Evolutionary conservation across 2,329 filamentous ascomycete genomes (phyloP), one percentile per base, ranked within the genome.

Genomic region (Zarea fungicola): DNA sequence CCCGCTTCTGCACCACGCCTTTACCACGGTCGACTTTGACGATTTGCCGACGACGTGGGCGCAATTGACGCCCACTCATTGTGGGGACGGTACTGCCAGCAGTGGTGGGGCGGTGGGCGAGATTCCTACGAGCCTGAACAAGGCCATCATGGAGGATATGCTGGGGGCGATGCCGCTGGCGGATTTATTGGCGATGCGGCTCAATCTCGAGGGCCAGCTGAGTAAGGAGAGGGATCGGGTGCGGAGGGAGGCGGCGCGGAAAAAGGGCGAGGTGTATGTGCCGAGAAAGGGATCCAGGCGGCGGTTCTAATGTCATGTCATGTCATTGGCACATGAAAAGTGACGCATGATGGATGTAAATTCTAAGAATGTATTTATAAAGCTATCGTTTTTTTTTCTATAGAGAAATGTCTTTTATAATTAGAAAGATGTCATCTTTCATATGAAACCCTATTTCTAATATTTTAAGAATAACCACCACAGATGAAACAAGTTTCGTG

Each of bases 1-100:
- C 45, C 68, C 73, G 9, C 63, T 59, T 43, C 58, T 74, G 1
- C 60, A 73, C 51, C 56, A 64, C n/a, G 72, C 72, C 29, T 67
- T 74, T 45, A 62, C 54, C 25, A 65, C 60, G 4, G 60, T 58
- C 3, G 61, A 67, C 42, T 55, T 60, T 21, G 54, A 60, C n/a
- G 54, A 58, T 23, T 54, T 66, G 32, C 56, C 60, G 13, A 54
- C 53, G 8, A 57, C 55, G 3, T 64, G 60, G 51, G 51, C 56
- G 10, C n/a, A n/a, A n/a, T n/a, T n/a, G n/a, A 11, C 36, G 18
- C 14, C 5, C 10, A 19, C 40, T 7, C 34, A 21, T 7, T n/a
- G 28, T 14, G 10, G n/a, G 10, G 29, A 28, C n/a, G 25, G 10
- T 21, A 21, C 4, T 6, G n/a, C 22, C 6, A n/a, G n/a, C n/a